phyloP scores from a whole-genome alignment of 2,329 filamentous ascomycete species.

The Hymenoscyphus linearis region DNA sequence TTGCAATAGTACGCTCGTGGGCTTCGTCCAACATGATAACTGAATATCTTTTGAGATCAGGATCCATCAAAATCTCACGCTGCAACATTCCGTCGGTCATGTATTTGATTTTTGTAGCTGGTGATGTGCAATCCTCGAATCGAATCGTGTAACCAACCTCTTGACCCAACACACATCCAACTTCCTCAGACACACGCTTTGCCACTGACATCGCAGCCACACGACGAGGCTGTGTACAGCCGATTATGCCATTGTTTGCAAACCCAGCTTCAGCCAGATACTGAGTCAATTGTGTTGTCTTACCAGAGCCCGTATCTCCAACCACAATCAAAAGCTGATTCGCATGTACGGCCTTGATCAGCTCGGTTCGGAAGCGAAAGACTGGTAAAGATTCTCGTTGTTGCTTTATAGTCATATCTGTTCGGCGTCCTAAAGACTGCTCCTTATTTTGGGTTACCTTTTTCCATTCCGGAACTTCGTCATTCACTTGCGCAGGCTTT shows the following conservation, averaged over 20 bases:
- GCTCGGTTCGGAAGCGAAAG: slow-evolving; percentile 77
- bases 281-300: slow-evolving; percentile 94
- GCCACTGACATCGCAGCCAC: slow-evolving; percentile 97
- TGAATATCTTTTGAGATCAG: slow-evolving; percentile 82
- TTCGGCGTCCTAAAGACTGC: slow-evolving; percentile 77
- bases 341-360: slow-evolving; percentile 79
- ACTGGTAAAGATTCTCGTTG: slow-evolving; percentile 88
- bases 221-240: slow-evolving; percentile 93
- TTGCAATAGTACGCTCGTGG: slow-evolving; percentile 94
- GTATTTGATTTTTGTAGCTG: slow-evolving; percentile 92
- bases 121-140: slow-evolving; percentile 89
- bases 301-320: slow-evolving; percentile 93
- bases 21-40: slow-evolving; percentile 98
- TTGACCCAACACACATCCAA: slow-evolving; percentile 82
- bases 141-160: slow-evolving; percentile 97
- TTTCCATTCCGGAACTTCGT: slow-evolving; percentile 89
- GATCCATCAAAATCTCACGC: slow-evolving; percentile 88
- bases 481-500: slow-evolving; percentile 52
- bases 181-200: slow-evolving; percentile 92
- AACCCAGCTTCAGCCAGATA: slow-evolving; percentile 92
- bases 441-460: slow-evolving; percentile 74
- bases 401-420: slow-evolving; percentile 88
- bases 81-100: slow-evolving; percentile 99
- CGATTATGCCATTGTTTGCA: slow-evolving; percentile 80
- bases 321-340: slow-evolving; percentile 95